Evolutionary conservation across 768 basidiomycete genomes (phyloP).

Genomic region (Flagelloscypha sp.): DNA sequence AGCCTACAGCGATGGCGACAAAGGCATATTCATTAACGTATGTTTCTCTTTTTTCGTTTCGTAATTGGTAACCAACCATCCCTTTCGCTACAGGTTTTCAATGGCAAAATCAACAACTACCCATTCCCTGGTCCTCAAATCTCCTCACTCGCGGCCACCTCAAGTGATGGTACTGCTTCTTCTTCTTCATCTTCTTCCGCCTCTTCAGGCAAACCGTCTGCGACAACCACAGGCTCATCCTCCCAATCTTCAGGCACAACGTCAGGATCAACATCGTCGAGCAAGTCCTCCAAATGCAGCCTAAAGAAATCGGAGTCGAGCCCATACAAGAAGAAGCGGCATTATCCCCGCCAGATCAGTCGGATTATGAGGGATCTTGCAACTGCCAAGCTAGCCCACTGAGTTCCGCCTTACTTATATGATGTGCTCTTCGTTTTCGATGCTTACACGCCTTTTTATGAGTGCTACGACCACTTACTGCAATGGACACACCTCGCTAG

Average conservation of each 20-base stretch:
- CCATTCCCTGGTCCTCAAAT: constrained; percentile 25
- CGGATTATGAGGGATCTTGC: constrained; percentile 25
- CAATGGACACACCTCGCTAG: too few relatives aligned
- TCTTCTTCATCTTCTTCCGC: not conserved
- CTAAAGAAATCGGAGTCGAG: too few relatives aligned
- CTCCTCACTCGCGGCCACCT: constrained; percentile 13
- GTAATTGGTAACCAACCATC: not conserved
- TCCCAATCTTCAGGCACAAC: constrained; percentile 2
- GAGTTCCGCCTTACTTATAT: too few relatives aligned
- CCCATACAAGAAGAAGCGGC: too few relatives aligned
- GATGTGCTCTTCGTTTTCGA: too few relatives aligned
- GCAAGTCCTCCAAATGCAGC: too few relatives aligned
- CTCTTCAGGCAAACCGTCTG: constrained; percentile 1
- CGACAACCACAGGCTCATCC: constrained; percentile 4
- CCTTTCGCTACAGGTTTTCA: constrained; percentile 15
- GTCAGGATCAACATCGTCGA: too few relatives aligned
- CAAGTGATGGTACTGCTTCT: not conserved
- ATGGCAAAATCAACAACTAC: constrained; percentile 21
- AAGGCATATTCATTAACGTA: constrained; percentile 57
- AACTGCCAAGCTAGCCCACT: constrained; percentile 13
- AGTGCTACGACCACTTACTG: too few relatives aligned
- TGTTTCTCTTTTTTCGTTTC: constrained; percentile 18
- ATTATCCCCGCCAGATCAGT: constrained; percentile 24
- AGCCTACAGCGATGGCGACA: constrained; percentile 61
- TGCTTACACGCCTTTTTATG: too few relatives aligned